Conservation (phyloP, 306 rosid genomes). For the Rosa lucieae region DNA sequence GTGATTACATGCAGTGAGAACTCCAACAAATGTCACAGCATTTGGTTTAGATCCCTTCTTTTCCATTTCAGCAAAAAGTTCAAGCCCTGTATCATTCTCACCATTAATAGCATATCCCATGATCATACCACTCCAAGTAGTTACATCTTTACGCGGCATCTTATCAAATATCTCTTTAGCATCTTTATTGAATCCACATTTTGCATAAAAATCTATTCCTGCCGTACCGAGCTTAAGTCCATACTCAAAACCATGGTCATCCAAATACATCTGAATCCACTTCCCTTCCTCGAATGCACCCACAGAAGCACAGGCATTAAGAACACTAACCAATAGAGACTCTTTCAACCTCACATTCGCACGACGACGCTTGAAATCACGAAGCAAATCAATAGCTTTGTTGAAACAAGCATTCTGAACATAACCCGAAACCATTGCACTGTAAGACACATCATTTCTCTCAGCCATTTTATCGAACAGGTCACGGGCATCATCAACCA, state of each 20-base stretch:
- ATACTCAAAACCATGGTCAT: slow-evolving; percentile 11
- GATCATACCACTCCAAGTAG: slow-evolving; percentile 28
- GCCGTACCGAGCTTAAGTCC: slow-evolving; percentile 27
- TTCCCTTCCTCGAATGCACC: slow-evolving; percentile 32
- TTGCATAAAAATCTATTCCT: slow-evolving; percentile 27
- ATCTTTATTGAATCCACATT: slow-evolving; percentile 27
- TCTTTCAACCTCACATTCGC: slow-evolving; percentile 2
- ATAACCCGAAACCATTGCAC: slow-evolving; percentile 34
- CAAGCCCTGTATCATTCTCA: slow-evolving; percentile 36
- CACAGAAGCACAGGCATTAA: slow-evolving; percentile 29
- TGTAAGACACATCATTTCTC: slow-evolving; percentile 27
- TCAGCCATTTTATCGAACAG: slow-evolving; percentile 25
- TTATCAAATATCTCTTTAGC: slow-evolving; percentile 12
- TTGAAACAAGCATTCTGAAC: slow-evolving; percentile 21
- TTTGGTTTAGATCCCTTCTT: slow-evolving; percentile 55
- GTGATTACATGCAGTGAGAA: slow-evolving; percentile 60
- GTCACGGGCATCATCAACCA: slow-evolving; percentile 18
- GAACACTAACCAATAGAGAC: slow-evolving; percentile 24
- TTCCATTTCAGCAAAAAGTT: slow-evolving; percentile 48
- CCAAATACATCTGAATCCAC: slow-evolving; percentile 15
- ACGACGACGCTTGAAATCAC: background rate
- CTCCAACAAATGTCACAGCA: slow-evolving; percentile 50
- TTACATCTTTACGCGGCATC: slow-evolving; percentile 9
- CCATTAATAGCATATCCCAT: slow-evolving; percentile 24
- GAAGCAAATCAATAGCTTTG: slow-evolving; percentile 26